A percentile compares a stretch with the other conserved stretches of the same genome.
Conservation (phyloP, 371 early-diverging fungal genomes). For the Encephalitozoon intestinalis region DNA sequence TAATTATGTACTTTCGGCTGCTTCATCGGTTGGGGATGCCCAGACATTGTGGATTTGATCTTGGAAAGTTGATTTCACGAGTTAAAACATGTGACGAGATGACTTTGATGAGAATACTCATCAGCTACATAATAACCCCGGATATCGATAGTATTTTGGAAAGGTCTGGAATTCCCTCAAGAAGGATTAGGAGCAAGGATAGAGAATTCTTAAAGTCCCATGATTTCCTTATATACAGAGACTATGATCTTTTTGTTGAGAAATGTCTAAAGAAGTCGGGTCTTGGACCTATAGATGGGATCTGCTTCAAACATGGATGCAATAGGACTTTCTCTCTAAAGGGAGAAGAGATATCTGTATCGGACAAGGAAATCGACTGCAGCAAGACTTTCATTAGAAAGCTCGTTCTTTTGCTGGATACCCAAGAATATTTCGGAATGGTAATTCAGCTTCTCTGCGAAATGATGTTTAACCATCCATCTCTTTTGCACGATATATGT, state of each 20-base stretch:
- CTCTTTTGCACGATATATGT: background rate
- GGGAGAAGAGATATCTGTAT: background rate
- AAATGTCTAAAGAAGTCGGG: background rate
- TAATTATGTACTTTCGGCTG: background rate
- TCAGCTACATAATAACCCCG: background rate
- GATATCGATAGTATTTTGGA: background rate
- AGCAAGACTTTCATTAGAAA: background rate
- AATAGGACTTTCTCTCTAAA: background rate
- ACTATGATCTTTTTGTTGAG: background rate
- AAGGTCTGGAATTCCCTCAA: background rate
- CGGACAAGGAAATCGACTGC: background rate
- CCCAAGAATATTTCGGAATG: background rate
- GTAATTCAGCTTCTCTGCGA: background rate
- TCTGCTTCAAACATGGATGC: background rate
- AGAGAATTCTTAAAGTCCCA: background rate
- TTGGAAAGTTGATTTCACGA: background rate
- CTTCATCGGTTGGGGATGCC: background rate
- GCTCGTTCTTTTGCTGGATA: constrained; percentile 1
- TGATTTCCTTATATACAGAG: background rate
- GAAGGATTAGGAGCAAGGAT: background rate
- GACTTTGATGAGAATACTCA: background rate
- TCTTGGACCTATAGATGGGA: background rate
- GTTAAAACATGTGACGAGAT: background rate
- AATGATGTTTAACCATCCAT: background rate
- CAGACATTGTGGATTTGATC: background rate